A percentile compares a stretch with the other conserved stretches of the same genome.
These are phyloP conservation scores for Purpureocillium takamizusanense DNA, from an alignment of 2,329 filamentous ascomycete genomes.

Conservation along the genomic window DNA sequence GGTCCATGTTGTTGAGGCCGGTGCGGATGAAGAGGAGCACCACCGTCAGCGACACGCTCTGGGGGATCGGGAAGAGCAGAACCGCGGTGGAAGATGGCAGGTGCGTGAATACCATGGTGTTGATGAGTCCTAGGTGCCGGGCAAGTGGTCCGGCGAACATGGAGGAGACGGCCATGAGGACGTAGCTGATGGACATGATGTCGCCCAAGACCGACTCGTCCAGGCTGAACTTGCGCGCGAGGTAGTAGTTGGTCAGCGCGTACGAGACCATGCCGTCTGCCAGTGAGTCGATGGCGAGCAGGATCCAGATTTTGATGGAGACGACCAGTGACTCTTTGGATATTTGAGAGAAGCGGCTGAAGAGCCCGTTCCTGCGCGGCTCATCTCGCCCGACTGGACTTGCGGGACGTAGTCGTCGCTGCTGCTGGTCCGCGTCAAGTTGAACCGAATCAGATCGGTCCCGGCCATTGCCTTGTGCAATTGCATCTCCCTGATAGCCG, in stretches of 20 bases:
- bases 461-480: no score
- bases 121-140: constrained; percentile 50
- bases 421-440: no score
- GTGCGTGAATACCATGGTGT: constrained; percentile 56
- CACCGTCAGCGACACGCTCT: constrained; percentile 39
- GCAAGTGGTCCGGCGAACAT: constrained; percentile 50
- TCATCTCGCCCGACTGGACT: no score
- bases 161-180: constrained; percentile 43
- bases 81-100: constrained; percentile 54
- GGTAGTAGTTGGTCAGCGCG: constrained; percentile 48
- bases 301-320: constrained; percentile 57
- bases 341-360: constrained; percentile 39
- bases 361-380: no score
- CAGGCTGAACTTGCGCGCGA: constrained; percentile 45
- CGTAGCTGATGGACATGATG: constrained; percentile 43
- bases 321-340: constrained; percentile 45
- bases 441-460: no score
- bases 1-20: constrained; percentile 60
- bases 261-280: constrained; percentile 58
- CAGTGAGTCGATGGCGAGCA: constrained; percentile 54
- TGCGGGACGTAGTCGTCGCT: no score
- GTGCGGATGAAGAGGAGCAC: constrained; percentile 49
- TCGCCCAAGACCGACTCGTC: constrained; percentile 51
- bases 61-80: constrained; percentile 48
- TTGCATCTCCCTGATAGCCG: background rate